phyloP scores from a whole-genome alignment of 2,329 filamentous ascomycete genomes.

The Fusarium palustre region DNA sequence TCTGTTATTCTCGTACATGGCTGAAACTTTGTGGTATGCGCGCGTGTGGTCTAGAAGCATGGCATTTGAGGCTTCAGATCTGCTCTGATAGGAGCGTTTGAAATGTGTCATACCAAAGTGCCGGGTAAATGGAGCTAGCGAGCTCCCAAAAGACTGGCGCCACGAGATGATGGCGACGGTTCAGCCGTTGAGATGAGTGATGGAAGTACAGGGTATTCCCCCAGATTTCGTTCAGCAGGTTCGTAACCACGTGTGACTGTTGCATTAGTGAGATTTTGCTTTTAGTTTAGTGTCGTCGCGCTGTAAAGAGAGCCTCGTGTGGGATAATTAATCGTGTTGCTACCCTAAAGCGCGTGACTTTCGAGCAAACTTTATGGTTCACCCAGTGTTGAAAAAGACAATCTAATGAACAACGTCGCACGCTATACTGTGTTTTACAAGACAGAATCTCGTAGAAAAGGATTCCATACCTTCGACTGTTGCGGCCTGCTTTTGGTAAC shows the following conservation, averaged over 20 bases:
- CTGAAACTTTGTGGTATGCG: not conserved
- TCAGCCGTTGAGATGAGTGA: not conserved
- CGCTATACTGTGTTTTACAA: accelerated
- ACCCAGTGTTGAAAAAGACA: not conserved
- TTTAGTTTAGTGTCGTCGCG: not conserved
- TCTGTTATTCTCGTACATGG: too few relatives aligned
- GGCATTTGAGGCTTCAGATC: not conserved
- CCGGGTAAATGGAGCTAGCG: conserved; percentile 1
- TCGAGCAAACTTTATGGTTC: not conserved
- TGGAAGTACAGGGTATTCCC: not conserved
- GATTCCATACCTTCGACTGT: accelerated
- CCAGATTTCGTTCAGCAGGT: not conserved
- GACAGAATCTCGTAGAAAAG: accelerated
- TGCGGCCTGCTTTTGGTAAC: too few relatives aligned
- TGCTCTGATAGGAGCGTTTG: not conserved
- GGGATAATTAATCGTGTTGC: not conserved
- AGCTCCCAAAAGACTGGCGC: not conserved
- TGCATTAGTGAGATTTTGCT: not conserved
- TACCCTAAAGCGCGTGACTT: not conserved
- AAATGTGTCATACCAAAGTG: not conserved
- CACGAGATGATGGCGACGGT: not conserved
- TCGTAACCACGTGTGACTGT: conserved; percentile 1
- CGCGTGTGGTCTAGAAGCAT: not conserved
- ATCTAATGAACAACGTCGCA: accelerated
- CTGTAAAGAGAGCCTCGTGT: not conserved